These are phyloP conservation scores for Colletotrichum sp. DNA, from an alignment of 2,329 filamentous ascomycete species.

Conservation along the genomic window DNA sequence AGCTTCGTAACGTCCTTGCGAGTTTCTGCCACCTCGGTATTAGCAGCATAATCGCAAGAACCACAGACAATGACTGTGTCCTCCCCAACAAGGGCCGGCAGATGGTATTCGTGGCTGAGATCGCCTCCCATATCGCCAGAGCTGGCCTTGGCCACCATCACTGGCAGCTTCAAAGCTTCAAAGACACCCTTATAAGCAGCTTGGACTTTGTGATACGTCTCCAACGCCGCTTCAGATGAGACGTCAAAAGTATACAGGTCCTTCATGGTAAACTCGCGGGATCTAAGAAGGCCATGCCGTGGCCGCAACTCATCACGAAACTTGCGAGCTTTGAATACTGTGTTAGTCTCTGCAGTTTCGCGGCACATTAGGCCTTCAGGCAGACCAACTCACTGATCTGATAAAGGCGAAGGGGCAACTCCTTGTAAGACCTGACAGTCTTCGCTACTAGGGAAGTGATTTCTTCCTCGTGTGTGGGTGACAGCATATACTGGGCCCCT, in stretches of 20 bases:
- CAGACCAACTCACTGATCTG: slow-evolving; percentile 73
- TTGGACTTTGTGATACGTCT: slow-evolving; percentile 80
- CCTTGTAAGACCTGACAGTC: slow-evolving; percentile 81
- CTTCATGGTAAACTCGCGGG: slow-evolving; percentile 96
- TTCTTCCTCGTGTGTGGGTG: slow-evolving; percentile 96
- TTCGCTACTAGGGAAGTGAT: slow-evolving; percentile 82
- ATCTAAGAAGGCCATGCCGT: slow-evolving; percentile 84
- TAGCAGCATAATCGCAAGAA: slow-evolving; percentile 77
- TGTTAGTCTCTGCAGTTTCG: neutral
- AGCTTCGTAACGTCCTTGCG: slow-evolving; percentile 9
- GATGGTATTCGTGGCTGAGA: slow-evolving; percentile 94
- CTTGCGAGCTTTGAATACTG: slow-evolving; percentile 71
- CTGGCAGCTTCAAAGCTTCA: slow-evolving; percentile 80
- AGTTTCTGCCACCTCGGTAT: slow-evolving; percentile 80
- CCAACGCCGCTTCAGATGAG: slow-evolving; percentile 69
- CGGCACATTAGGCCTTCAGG: neutral
- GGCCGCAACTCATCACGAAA: slow-evolving; percentile 93
- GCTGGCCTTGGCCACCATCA: slow-evolving; percentile 85
- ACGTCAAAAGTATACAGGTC: slow-evolving; percentile 96
- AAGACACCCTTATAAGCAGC: slow-evolving; percentile 79
- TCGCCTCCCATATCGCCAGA: slow-evolving; percentile 97
- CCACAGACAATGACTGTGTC: slow-evolving; percentile 82
- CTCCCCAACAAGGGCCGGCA: slow-evolving; percentile 80
- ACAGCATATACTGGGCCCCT: slow-evolving; percentile 74
- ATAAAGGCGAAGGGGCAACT: slow-evolving; percentile 85